Base-by-base conservation (phyloP, 148 eudicot species). In the Rhododendron simsii region DNA sequence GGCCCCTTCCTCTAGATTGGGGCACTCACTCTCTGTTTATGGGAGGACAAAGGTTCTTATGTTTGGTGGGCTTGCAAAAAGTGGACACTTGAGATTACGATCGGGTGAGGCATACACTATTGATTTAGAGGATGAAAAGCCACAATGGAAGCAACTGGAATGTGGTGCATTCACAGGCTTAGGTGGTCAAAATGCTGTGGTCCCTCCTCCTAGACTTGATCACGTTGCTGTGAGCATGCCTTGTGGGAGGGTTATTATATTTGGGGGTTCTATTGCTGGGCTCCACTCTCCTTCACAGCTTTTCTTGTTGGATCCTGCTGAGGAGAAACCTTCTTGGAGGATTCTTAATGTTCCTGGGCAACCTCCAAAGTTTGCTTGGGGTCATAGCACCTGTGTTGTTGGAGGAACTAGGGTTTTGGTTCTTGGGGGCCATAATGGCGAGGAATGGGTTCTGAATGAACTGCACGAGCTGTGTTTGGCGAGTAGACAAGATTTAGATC, bases 161-260 rank as follows among this genome's bases (percentile, higher is more conserved):
- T 92, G 95, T 41, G 93, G 92, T 44, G 92, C 92, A 61, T 89
- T 89, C 12, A 89, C 93, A 1, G 93, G 94, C 8, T 88, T 87
- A 71, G 95, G 93, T 2, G 83, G 88, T 86, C 95, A 91, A 84
- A 91, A 89, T 21, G 92, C 92, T 4, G 89, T 90, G 23, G 90
- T 88, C 83, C 98, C 98, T 73, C 98, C 98, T 33, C 94, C 98
- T 7, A 89, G 98, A 82, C 95, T 95, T 26, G 98, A 95, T 83
- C 98, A 95, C 67, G 96, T 94, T 10, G 92, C 98, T 6, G 93
- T 95, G 50, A 94, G 92, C 84, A 93, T 95, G 94, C 98, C 98
- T 15, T 93, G 96, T 88, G 96, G 98, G 59, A 89, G 98, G 87
- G 89, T 95, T 33, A 93, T 95, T 11, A 86, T 95, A 18, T 95